Conservation (phyloP, 2,329 filamentous ascomycete species). For the Diaporthe humulicola region DNA sequence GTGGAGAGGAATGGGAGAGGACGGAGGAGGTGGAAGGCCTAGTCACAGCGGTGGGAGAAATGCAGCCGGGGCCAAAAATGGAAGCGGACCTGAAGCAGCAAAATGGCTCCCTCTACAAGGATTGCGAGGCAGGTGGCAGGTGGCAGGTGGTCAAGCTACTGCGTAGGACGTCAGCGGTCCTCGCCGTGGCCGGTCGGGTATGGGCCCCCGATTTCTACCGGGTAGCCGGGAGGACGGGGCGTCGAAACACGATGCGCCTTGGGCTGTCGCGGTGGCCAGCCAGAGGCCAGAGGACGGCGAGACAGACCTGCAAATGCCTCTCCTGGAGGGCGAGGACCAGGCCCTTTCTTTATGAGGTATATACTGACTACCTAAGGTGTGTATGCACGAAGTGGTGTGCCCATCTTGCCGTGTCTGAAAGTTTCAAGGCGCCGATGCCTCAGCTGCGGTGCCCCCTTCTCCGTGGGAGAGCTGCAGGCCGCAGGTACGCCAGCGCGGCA, state of each 20-base stretch:
- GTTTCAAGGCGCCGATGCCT: neutral
- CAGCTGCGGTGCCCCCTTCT: neutral
- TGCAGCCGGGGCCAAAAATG: constrained; percentile 13
- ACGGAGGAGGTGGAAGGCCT: neutral
- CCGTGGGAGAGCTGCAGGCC: neutral
- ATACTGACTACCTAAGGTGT: neutral
- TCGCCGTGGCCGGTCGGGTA: constrained; percentile 30
- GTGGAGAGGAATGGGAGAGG: constrained; percentile 14
- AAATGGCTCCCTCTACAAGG: constrained; percentile 21
- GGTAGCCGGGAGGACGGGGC: constrained; percentile 27
- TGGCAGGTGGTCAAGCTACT: constrained; percentile 10
- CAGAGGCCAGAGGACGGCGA: neutral
- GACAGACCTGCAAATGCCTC: neutral
- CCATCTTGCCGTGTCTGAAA: neutral
- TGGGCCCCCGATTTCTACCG: constrained; percentile 28
- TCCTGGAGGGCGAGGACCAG: neutral
- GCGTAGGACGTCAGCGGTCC: constrained; percentile 28
- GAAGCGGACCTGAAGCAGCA: constrained; percentile 30
- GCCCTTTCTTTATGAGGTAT: neutral
- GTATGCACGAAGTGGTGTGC: neutral
- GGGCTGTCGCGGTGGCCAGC: constrained; percentile 12
- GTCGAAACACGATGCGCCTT: constrained; percentile 20
- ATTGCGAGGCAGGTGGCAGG: constrained; percentile 25
- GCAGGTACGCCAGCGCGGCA: neutral
- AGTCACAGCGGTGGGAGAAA: constrained; percentile 15